A percentile compares a stretch with the other conserved stretches of the same genome.
Conservation (phyloP, 2,329 filamentous ascomycete genomes). For the Paradendryphiella salina region DNA sequence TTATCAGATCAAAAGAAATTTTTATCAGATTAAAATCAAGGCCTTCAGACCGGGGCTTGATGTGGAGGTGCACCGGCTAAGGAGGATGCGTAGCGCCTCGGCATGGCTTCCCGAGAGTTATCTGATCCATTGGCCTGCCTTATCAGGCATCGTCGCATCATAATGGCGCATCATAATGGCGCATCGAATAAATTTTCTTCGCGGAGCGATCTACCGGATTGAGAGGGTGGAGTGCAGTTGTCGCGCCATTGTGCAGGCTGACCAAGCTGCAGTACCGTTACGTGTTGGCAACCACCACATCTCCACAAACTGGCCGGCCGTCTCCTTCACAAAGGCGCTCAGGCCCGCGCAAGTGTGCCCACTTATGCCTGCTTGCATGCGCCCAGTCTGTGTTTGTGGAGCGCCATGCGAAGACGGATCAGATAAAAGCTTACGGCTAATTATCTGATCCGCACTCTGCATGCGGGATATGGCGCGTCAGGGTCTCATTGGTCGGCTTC, state of each 20-base stretch:
- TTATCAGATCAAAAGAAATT: constrained; percentile 25
- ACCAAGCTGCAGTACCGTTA: constrained; percentile 16
- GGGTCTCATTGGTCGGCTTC: constrained; percentile 1
- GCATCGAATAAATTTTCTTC: constrained; percentile 13
- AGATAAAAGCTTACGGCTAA: constrained; percentile 26
- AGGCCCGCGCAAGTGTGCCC: constrained; percentile 22
- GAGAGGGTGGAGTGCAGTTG: constrained; percentile 7
- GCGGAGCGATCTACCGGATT: constrained; percentile 7
- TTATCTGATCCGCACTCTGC: constrained; percentile 43
- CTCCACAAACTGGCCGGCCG: constrained; percentile 3
- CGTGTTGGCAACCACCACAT: constrained; percentile 21
- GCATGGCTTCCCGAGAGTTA: constrained; percentile 14
- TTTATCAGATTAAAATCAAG: constrained; percentile 31
- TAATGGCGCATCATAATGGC: constrained; percentile 12
- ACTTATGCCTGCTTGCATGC: not conserved
- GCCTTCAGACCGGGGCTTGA: constrained; percentile 2
- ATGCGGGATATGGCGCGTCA: not conserved
- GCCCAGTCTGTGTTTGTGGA: not conserved
- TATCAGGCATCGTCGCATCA: constrained; percentile 9
- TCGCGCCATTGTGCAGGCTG: not conserved
- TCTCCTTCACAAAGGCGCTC: not conserved
- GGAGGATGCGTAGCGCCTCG: constrained; percentile 16
- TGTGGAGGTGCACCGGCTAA: constrained; percentile 5
- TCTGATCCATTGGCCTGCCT: constrained; percentile 18
- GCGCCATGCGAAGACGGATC: constrained; percentile 13